A percentile compares a stretch with the other conserved stretches of the same genome.
These are phyloP conservation scores for Lasiosphaeria ovina DNA, from an alignment of 495 filamentous ascomycete species.

Conservation along the genomic window DNA sequence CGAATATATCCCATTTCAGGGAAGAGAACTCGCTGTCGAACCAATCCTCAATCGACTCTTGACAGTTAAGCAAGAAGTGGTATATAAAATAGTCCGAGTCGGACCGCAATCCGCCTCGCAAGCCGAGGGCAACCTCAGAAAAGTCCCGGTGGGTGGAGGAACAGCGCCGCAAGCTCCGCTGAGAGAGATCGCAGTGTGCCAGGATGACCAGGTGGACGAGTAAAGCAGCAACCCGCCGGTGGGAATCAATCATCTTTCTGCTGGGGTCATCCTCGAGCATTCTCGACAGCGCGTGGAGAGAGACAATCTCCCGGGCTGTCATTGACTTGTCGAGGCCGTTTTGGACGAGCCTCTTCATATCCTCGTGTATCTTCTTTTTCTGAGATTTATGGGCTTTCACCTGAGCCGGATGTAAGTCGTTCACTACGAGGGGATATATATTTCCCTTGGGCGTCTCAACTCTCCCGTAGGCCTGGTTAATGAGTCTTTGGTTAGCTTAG, in stretches of 20 bases:
- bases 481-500: neutral
- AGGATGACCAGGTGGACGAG: slow-evolving; percentile 33
- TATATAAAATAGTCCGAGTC: slow-evolving; percentile 20
- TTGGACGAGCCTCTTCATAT: neutral
- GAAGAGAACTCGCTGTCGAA: slow-evolving; percentile 7
- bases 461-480: neutral
- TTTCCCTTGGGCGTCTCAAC: neutral
- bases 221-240: slow-evolving; percentile 22
- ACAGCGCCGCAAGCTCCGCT: slow-evolving; percentile 28
- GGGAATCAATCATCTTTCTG: neutral
- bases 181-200: slow-evolving; percentile 23
- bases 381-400: neutral
- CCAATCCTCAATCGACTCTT: neutral
- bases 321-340: neutral
- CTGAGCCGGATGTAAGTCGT: neutral
- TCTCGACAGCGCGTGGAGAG: slow-evolving; percentile 16
- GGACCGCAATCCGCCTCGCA: slow-evolving; percentile 3
- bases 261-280: neutral
- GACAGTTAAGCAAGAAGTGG: slow-evolving; percentile 3
- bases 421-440: neutral
- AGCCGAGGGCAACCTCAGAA: slow-evolving; percentile 23
- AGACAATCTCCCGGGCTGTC: slow-evolving; percentile 18
- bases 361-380: neutral
- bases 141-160: slow-evolving; percentile 29
- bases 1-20: slow-evolving; percentile 50